Evolutionary conservation across 192 early-diverging fungal species (phyloP).

Genomic region (Umbelopsis sp.): DNA sequence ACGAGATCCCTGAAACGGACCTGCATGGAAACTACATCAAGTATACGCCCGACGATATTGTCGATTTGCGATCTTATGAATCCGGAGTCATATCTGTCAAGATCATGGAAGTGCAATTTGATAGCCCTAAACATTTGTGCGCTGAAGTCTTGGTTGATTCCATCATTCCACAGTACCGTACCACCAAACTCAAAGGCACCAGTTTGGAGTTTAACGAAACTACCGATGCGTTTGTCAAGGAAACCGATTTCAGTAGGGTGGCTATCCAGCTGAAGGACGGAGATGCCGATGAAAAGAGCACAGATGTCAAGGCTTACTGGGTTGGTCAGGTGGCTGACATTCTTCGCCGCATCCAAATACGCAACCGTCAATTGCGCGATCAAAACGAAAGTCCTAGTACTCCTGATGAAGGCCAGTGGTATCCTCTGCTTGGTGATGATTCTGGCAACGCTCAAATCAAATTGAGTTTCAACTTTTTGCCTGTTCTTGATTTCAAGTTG

Average conservation of each 20-base stretch:
- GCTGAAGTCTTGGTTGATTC: conserved; percentile 53
- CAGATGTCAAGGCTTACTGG: conserved; percentile 25
- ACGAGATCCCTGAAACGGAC: conserved; percentile 12
- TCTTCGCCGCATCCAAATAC: conserved; percentile 21
- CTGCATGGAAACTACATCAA: conserved; percentile 30
- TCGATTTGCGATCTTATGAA: conserved; percentile 35
- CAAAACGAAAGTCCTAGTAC: background rate
- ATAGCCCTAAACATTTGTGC: conserved; percentile 29
- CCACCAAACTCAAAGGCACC: conserved; percentile 31
- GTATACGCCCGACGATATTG: conserved; percentile 28
- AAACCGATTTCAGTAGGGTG: conserved; percentile 39
- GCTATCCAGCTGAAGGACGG: conserved; percentile 30
- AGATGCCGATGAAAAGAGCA: conserved; percentile 22
- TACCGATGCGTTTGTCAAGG: conserved; percentile 42
- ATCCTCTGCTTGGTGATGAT: conserved; percentile 12
- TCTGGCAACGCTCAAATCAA: conserved; percentile 20
- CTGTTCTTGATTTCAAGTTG: conserved; percentile 29
- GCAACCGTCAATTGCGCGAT: background rate
- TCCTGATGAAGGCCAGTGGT: conserved; percentile 36
- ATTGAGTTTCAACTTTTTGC: conserved; percentile 35
- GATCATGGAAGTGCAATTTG: conserved; percentile 45
- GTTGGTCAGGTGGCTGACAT: conserved; percentile 24
- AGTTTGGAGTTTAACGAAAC: conserved; percentile 39
- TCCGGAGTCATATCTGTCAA: conserved; percentile 59
- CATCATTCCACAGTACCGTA: conserved; percentile 42